A percentile compares a stretch with the other conserved stretches of the same genome.
phyloP scores from a whole-genome alignment of 176 grass and related monocot species.

The Avena sativa region DNA sequence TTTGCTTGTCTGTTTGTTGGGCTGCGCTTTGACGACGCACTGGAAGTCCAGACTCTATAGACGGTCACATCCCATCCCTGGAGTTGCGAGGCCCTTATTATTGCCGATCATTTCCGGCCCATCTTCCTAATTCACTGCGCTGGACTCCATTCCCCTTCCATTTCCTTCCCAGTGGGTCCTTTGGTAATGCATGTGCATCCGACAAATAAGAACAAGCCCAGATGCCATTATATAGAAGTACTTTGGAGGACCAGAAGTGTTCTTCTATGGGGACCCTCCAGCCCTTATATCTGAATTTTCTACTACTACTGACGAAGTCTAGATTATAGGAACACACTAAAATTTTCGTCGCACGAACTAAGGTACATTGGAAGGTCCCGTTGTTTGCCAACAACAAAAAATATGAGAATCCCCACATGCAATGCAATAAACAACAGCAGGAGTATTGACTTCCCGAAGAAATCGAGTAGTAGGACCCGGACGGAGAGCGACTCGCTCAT shows the following conservation, averaged over 20 bases:
- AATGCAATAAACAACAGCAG: too few species aligned
- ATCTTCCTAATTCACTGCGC: background rate
- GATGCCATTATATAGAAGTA: background rate
- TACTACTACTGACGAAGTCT: background rate
- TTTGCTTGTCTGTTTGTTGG: too few species aligned
- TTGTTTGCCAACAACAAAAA: too few species aligned
- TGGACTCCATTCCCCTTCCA: background rate
- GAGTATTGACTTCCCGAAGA: too few species aligned
- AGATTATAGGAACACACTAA: background rate
- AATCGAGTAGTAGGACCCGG: background rate
- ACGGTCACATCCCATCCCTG: too few species aligned
- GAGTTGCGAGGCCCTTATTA: too few species aligned
- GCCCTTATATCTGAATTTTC: too few species aligned
- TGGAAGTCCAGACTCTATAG: too few species aligned
- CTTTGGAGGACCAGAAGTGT: background rate
- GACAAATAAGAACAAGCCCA: conserved; percentile 18
- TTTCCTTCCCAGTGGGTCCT: background rate
- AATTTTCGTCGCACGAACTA: background rate
- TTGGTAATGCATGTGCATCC: background rate
- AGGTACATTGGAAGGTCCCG: too few species aligned
- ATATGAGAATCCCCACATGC: too few species aligned
- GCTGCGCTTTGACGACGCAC: too few species aligned
- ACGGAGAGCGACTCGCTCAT: background rate
- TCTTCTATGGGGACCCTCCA: background rate
- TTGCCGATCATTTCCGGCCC: background rate